Base-by-base conservation (phyloP, 1,284 basidiomycete genomes). In the Cutaneotrichosporon sp. region DNA sequence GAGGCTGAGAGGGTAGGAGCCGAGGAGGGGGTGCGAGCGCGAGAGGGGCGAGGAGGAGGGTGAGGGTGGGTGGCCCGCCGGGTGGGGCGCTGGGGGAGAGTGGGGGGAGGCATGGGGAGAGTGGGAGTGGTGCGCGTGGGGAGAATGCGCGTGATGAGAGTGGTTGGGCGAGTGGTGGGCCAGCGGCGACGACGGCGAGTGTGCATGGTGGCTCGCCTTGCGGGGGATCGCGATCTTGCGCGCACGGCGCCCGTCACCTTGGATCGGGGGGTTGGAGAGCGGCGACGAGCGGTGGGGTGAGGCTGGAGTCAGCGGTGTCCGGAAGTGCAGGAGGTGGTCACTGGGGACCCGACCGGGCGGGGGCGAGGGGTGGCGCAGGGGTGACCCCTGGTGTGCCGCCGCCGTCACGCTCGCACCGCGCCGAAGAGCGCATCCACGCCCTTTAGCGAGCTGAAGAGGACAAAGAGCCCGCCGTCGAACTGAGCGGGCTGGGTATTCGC, bases 1-100 rank as follows among this genome's bases (percentile, higher is more conserved):
- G 18, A 78, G 66, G 10, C 72, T 74, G 52, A 78, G 70, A 24
- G 70, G 70, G 56, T 75, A 78, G 11, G 71, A 73, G 24, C 76
- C 76, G 10, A 74, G 65, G 6, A 78, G 61, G 1, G 76, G 74
- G 18, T 75, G 75, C 8, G 72, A 74, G 61, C 76, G 73, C 29
- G 73, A 74, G 18, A 76, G 63, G 25, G 47, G 47, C 18, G 47
- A 50, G 47, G 25, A 29, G 47, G 24, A 27, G 3, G 47, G 47
- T 2, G 51, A 38, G 22, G 33, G 34, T 14, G 31, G 22, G 31
- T 33, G 47, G 7, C 5, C 14, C 14, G 47, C 6, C 4, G 24
- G 25, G 47, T 18, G 47, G 47, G 27, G 25, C 4, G 27, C 13
- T 18, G 24, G 13, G 11, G 45, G 24, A 16, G 45, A 46, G 45